Evolutionary conservation across 805 yeast genomes (phyloP).

Genomic region (Lipomyces lipofer): DNA sequence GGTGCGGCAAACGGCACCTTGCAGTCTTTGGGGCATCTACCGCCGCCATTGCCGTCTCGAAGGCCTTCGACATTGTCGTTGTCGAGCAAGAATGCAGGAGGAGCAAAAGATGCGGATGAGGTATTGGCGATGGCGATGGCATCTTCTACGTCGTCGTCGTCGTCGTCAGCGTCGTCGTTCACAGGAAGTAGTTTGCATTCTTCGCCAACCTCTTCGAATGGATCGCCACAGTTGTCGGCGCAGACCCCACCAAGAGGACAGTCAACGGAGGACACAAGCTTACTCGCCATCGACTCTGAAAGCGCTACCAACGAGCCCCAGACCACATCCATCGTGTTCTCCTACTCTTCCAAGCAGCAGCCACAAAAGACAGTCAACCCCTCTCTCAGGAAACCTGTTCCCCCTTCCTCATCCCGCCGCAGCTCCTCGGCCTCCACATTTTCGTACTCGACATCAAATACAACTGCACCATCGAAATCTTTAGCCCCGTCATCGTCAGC

Average conservation of each 20-base stretch:
- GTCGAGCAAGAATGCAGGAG: not conserved
- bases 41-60: slow-evolving; percentile 30
- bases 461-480: slow-evolving; percentile 4
- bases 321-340: not conserved
- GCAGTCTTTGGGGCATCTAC: slow-evolving; percentile 16
- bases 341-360: slow-evolving; percentile 19
- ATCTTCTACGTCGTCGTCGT: not conserved
- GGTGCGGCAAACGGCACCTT: slow-evolving; percentile 12
- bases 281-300: not conserved
- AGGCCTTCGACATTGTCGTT: slow-evolving; percentile 3
- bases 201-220: not conserved
- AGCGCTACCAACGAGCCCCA: not conserved
- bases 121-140: not conserved
- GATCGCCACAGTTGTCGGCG: not conserved
- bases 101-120: slow-evolving; percentile 1
- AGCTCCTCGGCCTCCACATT: slow-evolving; percentile 1
- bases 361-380: slow-evolving; percentile 7
- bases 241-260: not conserved
- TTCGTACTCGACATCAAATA: slow-evolving; percentile 6
- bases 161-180: not conserved
- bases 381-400: slow-evolving; percentile 5
- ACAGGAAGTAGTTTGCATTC: not conserved
- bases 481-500: slow-evolving; percentile 7
- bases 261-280: not conserved
- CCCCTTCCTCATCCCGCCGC: not conserved